These are phyloP conservation scores for Pleurotus cornucopiae DNA, from an alignment of 768 basidiomycete genomes.

Conservation along the genomic window DNA sequence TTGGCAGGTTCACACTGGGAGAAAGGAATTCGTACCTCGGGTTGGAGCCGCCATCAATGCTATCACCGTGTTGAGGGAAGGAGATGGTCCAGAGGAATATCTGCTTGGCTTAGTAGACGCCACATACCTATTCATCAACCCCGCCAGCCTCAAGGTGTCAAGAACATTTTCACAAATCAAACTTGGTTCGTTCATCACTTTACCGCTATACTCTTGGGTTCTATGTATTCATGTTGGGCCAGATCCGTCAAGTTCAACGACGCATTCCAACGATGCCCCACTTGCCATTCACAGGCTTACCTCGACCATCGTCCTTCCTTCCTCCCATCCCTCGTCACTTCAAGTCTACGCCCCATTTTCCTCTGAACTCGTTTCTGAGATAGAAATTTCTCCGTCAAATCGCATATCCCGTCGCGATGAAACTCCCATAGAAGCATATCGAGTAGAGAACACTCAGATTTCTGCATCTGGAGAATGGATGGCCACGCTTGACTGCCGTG, in stretches of 20 bases:
- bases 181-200: constrained; percentile 46
- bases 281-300: constrained; percentile 74
- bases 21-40: constrained; percentile 89
- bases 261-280: constrained; percentile 46
- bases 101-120: constrained; percentile 81
- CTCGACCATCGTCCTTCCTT: constrained; percentile 79
- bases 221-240: not conserved
- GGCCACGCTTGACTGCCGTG: constrained; percentile 81
- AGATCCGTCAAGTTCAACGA: constrained; percentile 28
- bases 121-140: constrained; percentile 69
- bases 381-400: constrained; percentile 93
- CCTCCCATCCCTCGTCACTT: constrained; percentile 93
- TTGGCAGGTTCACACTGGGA: constrained; percentile 90
- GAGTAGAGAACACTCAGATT: constrained; percentile 67
- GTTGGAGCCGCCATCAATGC: constrained; percentile 83
- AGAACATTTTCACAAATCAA: constrained; percentile 75
- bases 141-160: constrained; percentile 67
- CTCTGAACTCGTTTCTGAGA: constrained; percentile 72
- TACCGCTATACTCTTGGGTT: not conserved
- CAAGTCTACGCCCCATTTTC: constrained; percentile 81
- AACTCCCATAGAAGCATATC: constrained; percentile 66
- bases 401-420: constrained; percentile 81
- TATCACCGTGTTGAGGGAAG: constrained; percentile 52
- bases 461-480: constrained; percentile 81
- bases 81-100: constrained; percentile 75